phyloP scores from a whole-genome alignment of 2,329 filamentous ascomycete genomes.

The Arthrobotrys iridis region DNA sequence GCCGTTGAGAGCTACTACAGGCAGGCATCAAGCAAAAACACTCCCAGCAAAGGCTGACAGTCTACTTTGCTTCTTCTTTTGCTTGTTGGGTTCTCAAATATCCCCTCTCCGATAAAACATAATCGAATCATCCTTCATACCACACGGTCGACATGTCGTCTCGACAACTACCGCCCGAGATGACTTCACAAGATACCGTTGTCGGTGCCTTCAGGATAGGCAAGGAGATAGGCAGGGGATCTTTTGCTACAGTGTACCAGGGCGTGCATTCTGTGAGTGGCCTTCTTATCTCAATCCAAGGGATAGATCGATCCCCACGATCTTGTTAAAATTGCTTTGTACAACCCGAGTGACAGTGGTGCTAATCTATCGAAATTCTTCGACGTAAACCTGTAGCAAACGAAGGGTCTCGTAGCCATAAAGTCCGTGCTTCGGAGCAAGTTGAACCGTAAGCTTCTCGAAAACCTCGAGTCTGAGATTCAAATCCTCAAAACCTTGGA shows the following conservation, averaged over 20 bases:
- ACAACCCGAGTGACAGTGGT: neutral
- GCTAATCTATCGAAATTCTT: slow-evolving; percentile 24
- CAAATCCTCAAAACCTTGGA: slow-evolving; percentile 91
- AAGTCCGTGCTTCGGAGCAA: slow-evolving; percentile 93
- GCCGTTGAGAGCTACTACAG: slow-evolving; percentile 8
- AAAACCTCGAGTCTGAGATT: slow-evolving; percentile 95
- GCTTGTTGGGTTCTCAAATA: slow-evolving; percentile 3
- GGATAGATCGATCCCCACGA: slow-evolving; percentile 1
- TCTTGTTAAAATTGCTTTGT: slow-evolving; percentile 24
- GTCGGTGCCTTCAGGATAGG: slow-evolving; percentile 73
- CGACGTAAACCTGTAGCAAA: slow-evolving; percentile 68
- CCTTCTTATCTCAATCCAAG: slow-evolving; percentile 14
- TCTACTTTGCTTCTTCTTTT: slow-evolving; percentile 18
- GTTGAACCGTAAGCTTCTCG: slow-evolving; percentile 93
- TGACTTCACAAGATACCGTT: slow-evolving; percentile 51
- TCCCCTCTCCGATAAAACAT: neutral
- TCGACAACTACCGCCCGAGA: slow-evolving; percentile 49
- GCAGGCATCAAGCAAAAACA: slow-evolving; percentile 11
- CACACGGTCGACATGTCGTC: slow-evolving; percentile 36
- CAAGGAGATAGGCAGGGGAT: slow-evolving; percentile 93
- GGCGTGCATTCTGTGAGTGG: slow-evolving; percentile 81
- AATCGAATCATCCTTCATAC: neutral
- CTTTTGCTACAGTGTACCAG: slow-evolving; percentile 94
- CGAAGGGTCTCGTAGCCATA: slow-evolving; percentile 86
- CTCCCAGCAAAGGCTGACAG: neutral